phyloP scores from a whole-genome alignment of 2,329 filamentous ascomycete genomes.

The Talaromyces marneffei region DNA sequence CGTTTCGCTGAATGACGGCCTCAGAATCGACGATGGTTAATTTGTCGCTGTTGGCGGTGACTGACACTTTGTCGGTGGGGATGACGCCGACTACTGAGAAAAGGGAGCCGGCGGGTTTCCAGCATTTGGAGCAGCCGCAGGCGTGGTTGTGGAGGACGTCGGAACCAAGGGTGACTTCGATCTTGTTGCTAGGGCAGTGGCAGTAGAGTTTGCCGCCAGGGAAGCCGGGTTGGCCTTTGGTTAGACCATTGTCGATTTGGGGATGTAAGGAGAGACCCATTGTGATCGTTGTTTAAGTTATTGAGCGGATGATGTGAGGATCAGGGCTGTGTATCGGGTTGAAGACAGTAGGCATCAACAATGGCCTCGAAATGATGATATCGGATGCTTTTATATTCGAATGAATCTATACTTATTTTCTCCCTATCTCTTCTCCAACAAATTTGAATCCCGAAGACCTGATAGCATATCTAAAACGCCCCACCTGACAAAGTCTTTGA shows the following conservation, averaged over 20 bases:
- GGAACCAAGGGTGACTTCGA: slow-evolving; percentile 53
- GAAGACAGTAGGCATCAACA: not conserved
- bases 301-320: not conserved
- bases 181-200: slow-evolving; percentile 51
- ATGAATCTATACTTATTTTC: not conserved
- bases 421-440: not conserved
- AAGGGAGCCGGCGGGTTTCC: slow-evolving; percentile 59
- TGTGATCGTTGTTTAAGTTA: not conserved
- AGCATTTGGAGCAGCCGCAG: slow-evolving; percentile 67
- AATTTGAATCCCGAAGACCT: not conserved
- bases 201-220: slow-evolving; percentile 58
- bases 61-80: slow-evolving; percentile 48
- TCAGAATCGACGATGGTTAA: slow-evolving; percentile 50
- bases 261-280: slow-evolving; percentile 48
- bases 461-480: not conserved
- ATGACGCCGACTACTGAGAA: slow-evolving; percentile 62
- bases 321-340: not conserved
- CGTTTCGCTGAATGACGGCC: slow-evolving; percentile 57
- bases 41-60: slow-evolving; percentile 56
- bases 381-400: not conserved
- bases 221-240: slow-evolving; percentile 51
- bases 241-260: slow-evolving; percentile 56
- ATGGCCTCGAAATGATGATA: not conserved
- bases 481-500: not conserved
- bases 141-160: slow-evolving; percentile 65